Evolutionary conservation across 1,284 basidiomycete species (phyloP).

Genomic region (Microbotryum silenes-acaulis): DNA sequence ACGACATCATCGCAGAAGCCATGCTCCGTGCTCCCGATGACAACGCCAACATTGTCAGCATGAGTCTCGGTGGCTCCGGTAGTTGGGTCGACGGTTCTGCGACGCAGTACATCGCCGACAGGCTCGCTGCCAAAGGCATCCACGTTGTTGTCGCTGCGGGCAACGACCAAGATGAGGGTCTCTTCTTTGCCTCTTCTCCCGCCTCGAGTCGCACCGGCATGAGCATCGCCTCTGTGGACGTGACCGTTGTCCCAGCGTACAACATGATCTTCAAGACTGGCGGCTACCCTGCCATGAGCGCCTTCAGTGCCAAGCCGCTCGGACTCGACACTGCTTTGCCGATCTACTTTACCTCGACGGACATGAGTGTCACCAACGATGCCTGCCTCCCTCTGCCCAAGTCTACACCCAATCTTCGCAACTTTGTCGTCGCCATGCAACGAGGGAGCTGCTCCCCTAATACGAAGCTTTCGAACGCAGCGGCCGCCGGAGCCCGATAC

Average conservation of each 20-base stretch:
- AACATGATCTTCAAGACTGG: constrained; percentile 33
- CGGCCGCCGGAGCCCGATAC: constrained; percentile 9
- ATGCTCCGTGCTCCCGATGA: constrained; percentile 2
- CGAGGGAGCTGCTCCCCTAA: constrained; percentile 45
- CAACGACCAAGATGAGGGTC: constrained; percentile 9
- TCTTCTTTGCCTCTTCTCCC: constrained; percentile 9
- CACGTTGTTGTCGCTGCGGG: constrained; percentile 3
- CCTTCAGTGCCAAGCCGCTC: constrained; percentile 26
- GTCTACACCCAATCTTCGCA: constrained; percentile 50
- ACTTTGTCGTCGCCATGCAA: constrained; percentile 48
- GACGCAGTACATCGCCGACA: neutral
- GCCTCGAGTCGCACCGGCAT: constrained; percentile 5
- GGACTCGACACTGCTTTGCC: constrained; percentile 30
- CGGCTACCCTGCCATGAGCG: constrained; percentile 36
- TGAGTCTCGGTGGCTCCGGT: neutral
- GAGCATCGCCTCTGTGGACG: constrained; percentile 11
- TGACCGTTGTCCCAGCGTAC: constrained; percentile 11
- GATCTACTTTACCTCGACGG: constrained; percentile 38
- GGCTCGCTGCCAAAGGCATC: neutral
- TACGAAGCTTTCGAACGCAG: constrained; percentile 21
- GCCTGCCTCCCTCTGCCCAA: constrained; percentile 52
- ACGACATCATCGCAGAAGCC: constrained; percentile 10
- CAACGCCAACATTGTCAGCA: constrained; percentile 6
- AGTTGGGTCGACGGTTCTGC: constrained; percentile 1
- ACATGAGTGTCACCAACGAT: constrained; percentile 45